These are phyloP conservation scores for Polychaeton citri DNA, from an alignment of 2,329 filamentous ascomycete genomes.

Conservation along the genomic window DNA sequence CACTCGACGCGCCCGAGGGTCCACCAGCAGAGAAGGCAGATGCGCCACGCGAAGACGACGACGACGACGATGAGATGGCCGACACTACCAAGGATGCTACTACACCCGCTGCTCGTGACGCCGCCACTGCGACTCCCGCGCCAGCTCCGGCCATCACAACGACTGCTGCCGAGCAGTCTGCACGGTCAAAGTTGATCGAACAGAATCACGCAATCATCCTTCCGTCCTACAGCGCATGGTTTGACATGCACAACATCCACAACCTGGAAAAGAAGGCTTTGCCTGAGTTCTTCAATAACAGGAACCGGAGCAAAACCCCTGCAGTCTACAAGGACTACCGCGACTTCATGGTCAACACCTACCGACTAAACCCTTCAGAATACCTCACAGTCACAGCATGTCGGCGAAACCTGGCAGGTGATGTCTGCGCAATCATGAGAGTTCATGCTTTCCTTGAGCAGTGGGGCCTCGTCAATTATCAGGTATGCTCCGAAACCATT, in stretches of 20 bases:
- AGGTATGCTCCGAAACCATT: slow-evolving; percentile 41
- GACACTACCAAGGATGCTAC: slow-evolving; percentile 35
- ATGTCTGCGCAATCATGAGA: slow-evolving; percentile 98
- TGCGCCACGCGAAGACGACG: slow-evolving; percentile 9
- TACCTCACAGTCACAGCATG: slow-evolving; percentile 97
- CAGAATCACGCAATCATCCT: slow-evolving; percentile 94
- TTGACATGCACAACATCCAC: slow-evolving; percentile 91
- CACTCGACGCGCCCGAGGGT: slow-evolving; percentile 23
- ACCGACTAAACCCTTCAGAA: slow-evolving; percentile 86
- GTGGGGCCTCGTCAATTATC: slow-evolving; percentile 98
- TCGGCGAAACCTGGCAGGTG: slow-evolving; percentile 83
- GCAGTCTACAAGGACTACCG: slow-evolving; percentile 97
- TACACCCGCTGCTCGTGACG: slow-evolving; percentile 8
- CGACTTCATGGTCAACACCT: slow-evolving; percentile 99
- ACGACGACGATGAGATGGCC: slow-evolving; percentile 40
- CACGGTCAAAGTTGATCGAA: slow-evolving; percentile 79
- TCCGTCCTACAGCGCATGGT: slow-evolving; percentile 96
- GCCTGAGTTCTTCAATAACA: slow-evolving; percentile 95
- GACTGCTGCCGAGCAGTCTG: slow-evolving; percentile 68
- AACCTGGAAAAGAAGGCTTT: slow-evolving; percentile 86
- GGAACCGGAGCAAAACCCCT: slow-evolving; percentile 95
- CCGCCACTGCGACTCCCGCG: slow-evolving; percentile 7
- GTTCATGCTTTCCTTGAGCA: slow-evolving; percentile 96
- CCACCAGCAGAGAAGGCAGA: slow-evolving; percentile 21
- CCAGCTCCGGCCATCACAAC: slow-evolving; percentile 50